Base-by-base conservation (phyloP, 1,284 basidiomycete genomes). In the Malassezia nana region DNA sequence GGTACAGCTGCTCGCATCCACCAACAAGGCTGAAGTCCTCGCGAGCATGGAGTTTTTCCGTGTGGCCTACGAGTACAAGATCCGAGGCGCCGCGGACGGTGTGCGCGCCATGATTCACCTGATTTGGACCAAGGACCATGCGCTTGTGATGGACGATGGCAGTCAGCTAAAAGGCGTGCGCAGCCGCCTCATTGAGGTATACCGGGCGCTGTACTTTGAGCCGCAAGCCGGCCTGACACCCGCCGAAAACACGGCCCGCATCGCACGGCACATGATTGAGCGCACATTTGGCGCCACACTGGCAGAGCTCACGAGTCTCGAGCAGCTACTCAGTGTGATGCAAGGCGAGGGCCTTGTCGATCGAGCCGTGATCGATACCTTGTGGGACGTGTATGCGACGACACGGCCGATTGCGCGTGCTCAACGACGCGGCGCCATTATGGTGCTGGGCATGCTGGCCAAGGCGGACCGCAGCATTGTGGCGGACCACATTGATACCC, bases 91-190 rank as follows among this genome's bases (percentile, higher is more conserved):
- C 46, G 45, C 16, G 26, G 55, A 75, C 12, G 90, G 90, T 1
- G 85, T 99, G 67, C 89, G 87, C 77, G 87, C 85, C 69, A 98
- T 98, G 92, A 75, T 99, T 6, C 94, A 98, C 75, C 79, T 99
- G 31, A 89, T 99, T 66, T 98, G 94, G 94, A 82, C 83, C 12
- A 98, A 96, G 73, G 92, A 96, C 74, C 90, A 90, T 72, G 85
- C 79, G 39, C 80, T 87, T 22, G 86, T 86, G 12, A 81, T 82
- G 18, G 88, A 89, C 69, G 69, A 72, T 47, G 86, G 85, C 12
- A 85, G 86, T 65, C 87, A 91, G 69, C 76, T 90, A 46, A 94
- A 91, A 74, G 89, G 90, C 15, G 81, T 96, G 56, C 82, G 89
- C 9, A 84, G 85, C 43, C 81, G 86, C 38, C 79, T 98, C 44